These are phyloP conservation scores for Canna indica DNA, from an alignment of 176 grass and related monocot genomes.

Conservation along the genomic window DNA sequence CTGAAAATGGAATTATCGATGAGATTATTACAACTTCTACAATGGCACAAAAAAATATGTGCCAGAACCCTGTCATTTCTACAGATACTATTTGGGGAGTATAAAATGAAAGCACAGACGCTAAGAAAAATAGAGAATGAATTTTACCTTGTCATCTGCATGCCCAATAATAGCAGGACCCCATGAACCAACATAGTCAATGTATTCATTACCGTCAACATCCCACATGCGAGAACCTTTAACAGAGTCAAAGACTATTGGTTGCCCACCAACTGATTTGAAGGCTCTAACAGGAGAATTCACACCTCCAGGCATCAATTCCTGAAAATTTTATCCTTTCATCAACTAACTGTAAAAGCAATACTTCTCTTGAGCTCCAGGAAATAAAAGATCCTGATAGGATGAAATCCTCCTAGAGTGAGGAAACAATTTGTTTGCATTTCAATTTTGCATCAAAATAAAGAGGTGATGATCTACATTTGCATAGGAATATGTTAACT, in stretches of 20 bases:
- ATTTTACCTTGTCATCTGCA: constrained; percentile 67
- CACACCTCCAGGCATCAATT: constrained; percentile 96
- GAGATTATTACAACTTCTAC: not conserved
- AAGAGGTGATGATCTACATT: not conserved
- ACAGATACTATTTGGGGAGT: not conserved
- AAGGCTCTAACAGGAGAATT: constrained; percentile 98
- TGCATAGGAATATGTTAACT: not conserved
- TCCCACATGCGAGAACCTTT: constrained; percentile 96
- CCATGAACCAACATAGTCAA: constrained; percentile 99
- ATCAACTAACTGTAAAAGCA: constrained; percentile 16
- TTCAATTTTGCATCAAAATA: not conserved
- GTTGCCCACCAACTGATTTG: constrained; percentile 91
- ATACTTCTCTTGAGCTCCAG: not conserved
- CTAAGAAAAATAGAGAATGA: not conserved
- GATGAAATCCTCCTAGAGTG: not conserved
- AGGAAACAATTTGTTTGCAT: not conserved
- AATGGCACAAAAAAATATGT: not conserved
- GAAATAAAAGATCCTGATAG: not conserved
- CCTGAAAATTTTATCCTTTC: constrained; percentile 31
- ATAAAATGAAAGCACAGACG: not conserved
- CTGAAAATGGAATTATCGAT: not conserved
- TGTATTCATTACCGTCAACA: constrained; percentile 95
- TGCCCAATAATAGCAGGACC: constrained; percentile 96
- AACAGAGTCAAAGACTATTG: constrained; percentile 93
- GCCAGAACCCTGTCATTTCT: not conserved